Evolutionary conservation across 176 grass and related monocot genomes (phyloP), one percentile per base, ranked within the genome.

Genomic region (Dactylis glomerata): DNA sequence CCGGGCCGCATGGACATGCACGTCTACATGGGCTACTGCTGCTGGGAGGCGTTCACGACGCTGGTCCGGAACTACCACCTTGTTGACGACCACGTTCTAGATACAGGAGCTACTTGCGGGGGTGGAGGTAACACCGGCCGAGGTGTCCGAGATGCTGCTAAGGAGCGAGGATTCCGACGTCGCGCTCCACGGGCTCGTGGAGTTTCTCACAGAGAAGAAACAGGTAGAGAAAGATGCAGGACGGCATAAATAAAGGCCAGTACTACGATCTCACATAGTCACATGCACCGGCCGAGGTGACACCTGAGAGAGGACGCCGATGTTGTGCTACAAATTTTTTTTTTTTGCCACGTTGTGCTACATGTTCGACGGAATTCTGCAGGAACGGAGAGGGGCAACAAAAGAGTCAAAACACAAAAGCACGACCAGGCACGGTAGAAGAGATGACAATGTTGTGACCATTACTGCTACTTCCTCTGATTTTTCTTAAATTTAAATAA

Each of bases 1-100:
- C 86, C 90, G 13, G 94, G 94, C 1, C 73, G 94, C 20, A 97
- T 97, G 94, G 94, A 97, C 88, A 87, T 94, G 82, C 92, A 94
- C 59, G 28, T 97, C 54, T 79, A 88, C 81, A 88, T 88, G 86
- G 75, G 81, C 42, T 80, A 84, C 81, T 88, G 87, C 56, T 0
- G 81, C 56, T 88, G 87, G 87, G 87, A 80, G 34, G 81, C 87
- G 0, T 88, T 88, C 76, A 84, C 17, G 44, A 88, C 54, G 5
- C 74, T 83, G 17, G 65, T 65, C 8, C 9, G 14, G 13, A 88
- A 88, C 81, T 88, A 88, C 45, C 38, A 42, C 80, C 64, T 79
- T 74, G 4, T 88, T 24, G 75, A 83, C 42, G 81, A 20, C 33
- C 81, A 88, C 42, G 13, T 10, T 55, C 3, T 24, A 61, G 65